Conservation (phyloP, 441 rosid genomes). For the Pelargonium myrrhifolium region DNA sequence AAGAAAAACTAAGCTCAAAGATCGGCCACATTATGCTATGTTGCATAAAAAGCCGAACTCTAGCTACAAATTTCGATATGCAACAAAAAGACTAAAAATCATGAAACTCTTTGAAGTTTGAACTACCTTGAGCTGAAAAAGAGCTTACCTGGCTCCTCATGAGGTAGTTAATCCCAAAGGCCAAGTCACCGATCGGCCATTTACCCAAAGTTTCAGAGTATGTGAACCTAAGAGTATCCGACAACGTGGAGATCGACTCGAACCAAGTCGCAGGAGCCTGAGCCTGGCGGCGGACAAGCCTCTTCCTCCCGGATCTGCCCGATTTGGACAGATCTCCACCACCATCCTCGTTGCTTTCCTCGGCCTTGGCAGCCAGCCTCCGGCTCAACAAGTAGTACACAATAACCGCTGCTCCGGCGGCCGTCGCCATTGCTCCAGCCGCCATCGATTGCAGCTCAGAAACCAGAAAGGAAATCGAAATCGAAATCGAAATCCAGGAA, state of each 20-base stretch:
- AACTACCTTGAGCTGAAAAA: background rate
- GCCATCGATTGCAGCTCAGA: conserved; percentile 37
- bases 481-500: background rate
- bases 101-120: background rate
- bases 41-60: background rate
- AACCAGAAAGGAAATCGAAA: background rate
- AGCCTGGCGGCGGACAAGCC: conserved; percentile 63
- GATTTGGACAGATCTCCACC: conserved; percentile 48
- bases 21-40: too few species aligned
- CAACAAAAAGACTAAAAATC: background rate
- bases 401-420: conserved; percentile 72
- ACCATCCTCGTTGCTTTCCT: conserved; percentile 24
- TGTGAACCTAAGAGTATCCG: conserved; percentile 83
- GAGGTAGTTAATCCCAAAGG: conserved; percentile 85
- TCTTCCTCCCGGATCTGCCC: conserved; percentile 54
- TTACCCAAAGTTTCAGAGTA: conserved; percentile 92
- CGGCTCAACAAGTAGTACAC: conserved; percentile 50
- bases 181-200: conserved; percentile 94
- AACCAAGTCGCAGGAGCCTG: conserved; percentile 93
- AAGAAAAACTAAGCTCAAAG: too few species aligned
- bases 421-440: conserved; percentile 79
- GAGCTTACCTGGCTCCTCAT: conserved; percentile 70
- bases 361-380: conserved; percentile 34
- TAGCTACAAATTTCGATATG: background rate
- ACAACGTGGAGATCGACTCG: conserved; percentile 67